These are phyloP conservation scores for Mucor velutinosus DNA, from an alignment of 371 early-diverging fungal genomes.

Conservation along the genomic window DNA sequence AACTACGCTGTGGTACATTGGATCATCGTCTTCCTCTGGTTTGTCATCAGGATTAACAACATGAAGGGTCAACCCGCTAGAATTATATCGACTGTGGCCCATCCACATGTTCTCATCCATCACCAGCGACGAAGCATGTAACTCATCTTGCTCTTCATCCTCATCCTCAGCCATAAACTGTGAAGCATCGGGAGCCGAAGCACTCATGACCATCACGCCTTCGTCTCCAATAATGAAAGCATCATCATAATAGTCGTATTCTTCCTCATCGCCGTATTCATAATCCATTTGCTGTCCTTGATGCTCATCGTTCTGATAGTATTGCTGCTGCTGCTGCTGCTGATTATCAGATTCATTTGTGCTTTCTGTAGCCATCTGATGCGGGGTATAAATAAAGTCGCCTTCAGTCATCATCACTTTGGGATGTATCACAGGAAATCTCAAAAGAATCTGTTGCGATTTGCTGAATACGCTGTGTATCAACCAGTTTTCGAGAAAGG, in stretches of 20 bases:
- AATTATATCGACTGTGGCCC: constrained; percentile 32
- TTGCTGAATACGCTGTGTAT: constrained; percentile 53
- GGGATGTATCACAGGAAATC: constrained; percentile 40
- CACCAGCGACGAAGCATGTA: constrained; percentile 10
- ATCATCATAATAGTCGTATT: constrained; percentile 29
- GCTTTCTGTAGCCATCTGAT: constrained; percentile 45
- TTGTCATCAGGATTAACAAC: constrained; percentile 28
- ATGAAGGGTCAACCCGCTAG: constrained; percentile 20
- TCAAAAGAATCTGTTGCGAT: constrained; percentile 48
- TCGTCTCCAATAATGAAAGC: constrained; percentile 33
- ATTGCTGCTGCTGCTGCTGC: neutral
- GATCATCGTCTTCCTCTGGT: constrained; percentile 16
- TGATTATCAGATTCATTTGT: constrained; percentile 42
- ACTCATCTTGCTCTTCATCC: constrained; percentile 5
- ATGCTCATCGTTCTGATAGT: neutral
- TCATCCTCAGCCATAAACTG: constrained; percentile 14
- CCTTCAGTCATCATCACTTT: constrained; percentile 46
- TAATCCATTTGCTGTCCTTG: constrained; percentile 9
- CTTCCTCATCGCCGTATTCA: constrained; percentile 29
- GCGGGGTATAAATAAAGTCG: constrained; percentile 54
- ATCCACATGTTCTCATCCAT: constrained; percentile 55
- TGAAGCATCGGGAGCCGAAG: constrained; percentile 29
- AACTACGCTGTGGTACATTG: constrained; percentile 13
- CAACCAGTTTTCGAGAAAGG: constrained; percentile 47
- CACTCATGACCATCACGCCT: constrained; percentile 32